Evolutionary conservation across 2,329 filamentous ascomycete genomes (phyloP), one percentile per base, ranked within the genome.

Genomic region (Penicillium sp.): DNA sequence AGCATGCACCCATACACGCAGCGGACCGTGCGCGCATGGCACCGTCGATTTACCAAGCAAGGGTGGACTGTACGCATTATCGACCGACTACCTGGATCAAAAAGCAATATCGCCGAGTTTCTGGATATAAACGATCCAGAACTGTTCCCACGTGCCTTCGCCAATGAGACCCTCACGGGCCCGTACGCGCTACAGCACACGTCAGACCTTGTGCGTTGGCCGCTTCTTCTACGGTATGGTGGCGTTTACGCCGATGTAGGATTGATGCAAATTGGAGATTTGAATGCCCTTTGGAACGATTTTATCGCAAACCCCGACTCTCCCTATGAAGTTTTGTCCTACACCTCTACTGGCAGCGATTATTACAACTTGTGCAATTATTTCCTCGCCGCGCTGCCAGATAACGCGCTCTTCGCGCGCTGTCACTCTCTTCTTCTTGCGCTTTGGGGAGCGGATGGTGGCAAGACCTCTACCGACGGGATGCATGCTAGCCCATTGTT

Each of bases 201-300:
- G 0, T 85, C 83, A 0, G 85, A 87, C 58, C 78, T 87, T 1
- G 81, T 86, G 3, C 80, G 84, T 1, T 85, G 76, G 62, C 84
- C 84, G 3, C 72, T 86, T 13, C 69, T 87, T n/a, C 73, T 85
- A 11, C 77, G 72, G 54, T 83, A 85, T 61, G 84, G 84, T 47
- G 84, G 84, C 27, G 77, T 85, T 0, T 87, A 85, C 62, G 79
- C 82, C 0, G 84, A 86, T 61, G 83, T 83, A 0, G 83, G 84
- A 0, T 67, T 84, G 60, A 75, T 86, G 59, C 80, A 82, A 57
- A 85, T 86, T 58, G 83, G 83, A 7, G 82, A 86, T 68, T 61
- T 86, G 2, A 79, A 86, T 64, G 66, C 72, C 4, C 67, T 86
- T 10, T 87, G 83, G 83, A 72, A 73, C 48, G 62, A 75, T 50